phyloP scores from a whole-genome alignment of 352 stramenopile species.

The Globisporangium solare region DNA sequence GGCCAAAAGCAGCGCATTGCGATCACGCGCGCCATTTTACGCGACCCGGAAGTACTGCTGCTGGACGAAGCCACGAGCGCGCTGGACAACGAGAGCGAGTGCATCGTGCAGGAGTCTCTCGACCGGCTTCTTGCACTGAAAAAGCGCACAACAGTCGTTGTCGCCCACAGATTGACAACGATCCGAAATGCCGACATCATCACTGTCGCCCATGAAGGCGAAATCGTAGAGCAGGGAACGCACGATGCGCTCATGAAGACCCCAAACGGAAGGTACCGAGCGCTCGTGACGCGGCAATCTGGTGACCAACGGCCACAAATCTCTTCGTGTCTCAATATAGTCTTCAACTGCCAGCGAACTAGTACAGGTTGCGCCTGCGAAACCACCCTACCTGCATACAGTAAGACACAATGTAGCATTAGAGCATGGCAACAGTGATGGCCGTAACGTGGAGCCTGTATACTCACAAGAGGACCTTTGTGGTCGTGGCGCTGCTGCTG shows the following conservation, averaged over 20 bases:
- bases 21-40: slow-evolving; percentile 90
- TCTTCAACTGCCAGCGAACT: too few species aligned
- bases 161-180: slow-evolving; percentile 86
- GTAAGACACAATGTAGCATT: too few species aligned
- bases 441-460: not conserved
- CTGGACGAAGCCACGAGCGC: slow-evolving; percentile 88
- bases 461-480: not conserved
- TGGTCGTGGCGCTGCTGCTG: not conserved
- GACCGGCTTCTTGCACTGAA: slow-evolving; percentile 38
- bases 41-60: slow-evolving; percentile 86
- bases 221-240: slow-evolving; percentile 75
- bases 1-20: slow-evolving; percentile 90
- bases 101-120: slow-evolving; percentile 40
- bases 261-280: slow-evolving; percentile 18
- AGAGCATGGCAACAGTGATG: not conserved
- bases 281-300: slow-evolving; percentile 18
- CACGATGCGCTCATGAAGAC: slow-evolving; percentile 53
- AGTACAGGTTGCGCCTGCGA: too few species aligned
- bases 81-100: slow-evolving; percentile 42
- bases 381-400: too few species aligned
- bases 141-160: slow-evolving; percentile 73
- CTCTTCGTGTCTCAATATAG: too few species aligned
- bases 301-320: not conserved
- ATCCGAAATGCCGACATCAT: slow-evolving; percentile 87
- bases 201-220: slow-evolving; percentile 69